These are phyloP conservation scores for Pestalotiopsis sp. DNA, from an alignment of 2,329 filamentous ascomycete genomes.

Conservation along the genomic window DNA sequence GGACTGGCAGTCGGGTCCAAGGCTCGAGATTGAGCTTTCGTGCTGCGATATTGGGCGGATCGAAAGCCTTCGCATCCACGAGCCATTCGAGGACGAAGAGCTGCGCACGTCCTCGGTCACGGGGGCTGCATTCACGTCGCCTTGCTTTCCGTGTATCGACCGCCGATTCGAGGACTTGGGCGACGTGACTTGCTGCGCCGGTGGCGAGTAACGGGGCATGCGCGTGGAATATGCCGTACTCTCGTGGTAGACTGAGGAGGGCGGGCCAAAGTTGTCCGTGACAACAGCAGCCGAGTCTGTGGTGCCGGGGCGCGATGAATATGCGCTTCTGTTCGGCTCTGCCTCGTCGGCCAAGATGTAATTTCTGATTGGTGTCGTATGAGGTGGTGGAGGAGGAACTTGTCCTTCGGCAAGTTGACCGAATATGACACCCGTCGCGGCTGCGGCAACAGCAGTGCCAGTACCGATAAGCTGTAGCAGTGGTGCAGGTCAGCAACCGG, in stretches of 20 bases:
- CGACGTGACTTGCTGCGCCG: constrained; percentile 39
- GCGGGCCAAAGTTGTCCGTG: constrained; percentile 25
- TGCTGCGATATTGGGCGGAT: constrained; percentile 66
- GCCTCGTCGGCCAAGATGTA: constrained; percentile 33
- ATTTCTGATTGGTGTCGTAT: constrained; percentile 32
- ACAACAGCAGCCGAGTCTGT: constrained; percentile 38
- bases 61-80: constrained; percentile 75
- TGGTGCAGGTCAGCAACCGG: constrained; percentile 2
- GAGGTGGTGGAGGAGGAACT: constrained; percentile 31
- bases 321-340: constrained; percentile 32
- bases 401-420: constrained; percentile 51
- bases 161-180: constrained; percentile 42
- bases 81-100: constrained; percentile 63
- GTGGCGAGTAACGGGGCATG: constrained; percentile 29
- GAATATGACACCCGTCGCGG: constrained; percentile 61
- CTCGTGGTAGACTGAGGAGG: constrained; percentile 21
- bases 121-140: constrained; percentile 38
- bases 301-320: constrained; percentile 45
- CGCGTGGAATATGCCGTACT: constrained; percentile 25
- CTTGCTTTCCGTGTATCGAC: constrained; percentile 37
- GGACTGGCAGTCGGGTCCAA: constrained; percentile 67
- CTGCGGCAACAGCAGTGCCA: constrained; percentile 63
- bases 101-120: constrained; percentile 52
- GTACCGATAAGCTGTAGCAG: constrained; percentile 59
- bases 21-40: constrained; percentile 65